Evolutionary conservation across 2,329 filamentous ascomycete species (phyloP), one percentile per base, ranked within the genome.

Genomic region (Cordyceps fumosorosea): DNA sequence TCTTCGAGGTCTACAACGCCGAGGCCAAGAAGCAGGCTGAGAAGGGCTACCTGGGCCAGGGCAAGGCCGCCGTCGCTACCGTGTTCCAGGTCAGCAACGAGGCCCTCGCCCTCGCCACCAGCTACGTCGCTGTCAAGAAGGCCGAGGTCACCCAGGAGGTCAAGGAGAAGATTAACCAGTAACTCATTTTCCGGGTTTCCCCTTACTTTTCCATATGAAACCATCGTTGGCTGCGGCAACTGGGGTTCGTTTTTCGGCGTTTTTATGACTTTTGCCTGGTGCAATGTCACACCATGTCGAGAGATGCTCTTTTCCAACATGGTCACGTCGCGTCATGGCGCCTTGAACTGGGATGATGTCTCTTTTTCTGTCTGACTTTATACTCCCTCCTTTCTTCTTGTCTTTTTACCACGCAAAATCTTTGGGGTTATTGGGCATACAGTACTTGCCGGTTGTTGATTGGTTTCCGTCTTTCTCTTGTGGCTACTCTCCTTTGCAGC

Each of bases 21-120:
- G 84, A 89, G 75, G 78, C 79, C 66, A 87, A 87, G 78, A 87
- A 86, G 77, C 80, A 80, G 47, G 84, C 85, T 52, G 83, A 84
- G 65, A 82, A 87, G 37, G 85, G 86, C 52, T 71, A 88, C 42
- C 77, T 91, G n/a, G 83, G 85, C 3, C 82, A 83, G 64, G 83
- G 87, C 70, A 91, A 89, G 80, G 90, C 90, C 12, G 76, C 85
- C 16, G 78, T 91, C 66, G 84, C 83, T 57, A 90, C 89, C 16
- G 82, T 83, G 26, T 77, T 91, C 55, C 81, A 90, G 55, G 79
- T 92, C 56, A 84, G 84, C 55, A 82, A 81, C 66, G 87, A 91
- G 74, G 82, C 84, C 1, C 74, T 90, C 59, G 77, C 76, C 60
- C 89, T 83, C 80, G 69, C 89, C 65, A 81, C 82, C 71, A 77